Conservation (phyloP, 192 early-diverging fungal species). For the Bifiguratus adelaidae region DNA sequence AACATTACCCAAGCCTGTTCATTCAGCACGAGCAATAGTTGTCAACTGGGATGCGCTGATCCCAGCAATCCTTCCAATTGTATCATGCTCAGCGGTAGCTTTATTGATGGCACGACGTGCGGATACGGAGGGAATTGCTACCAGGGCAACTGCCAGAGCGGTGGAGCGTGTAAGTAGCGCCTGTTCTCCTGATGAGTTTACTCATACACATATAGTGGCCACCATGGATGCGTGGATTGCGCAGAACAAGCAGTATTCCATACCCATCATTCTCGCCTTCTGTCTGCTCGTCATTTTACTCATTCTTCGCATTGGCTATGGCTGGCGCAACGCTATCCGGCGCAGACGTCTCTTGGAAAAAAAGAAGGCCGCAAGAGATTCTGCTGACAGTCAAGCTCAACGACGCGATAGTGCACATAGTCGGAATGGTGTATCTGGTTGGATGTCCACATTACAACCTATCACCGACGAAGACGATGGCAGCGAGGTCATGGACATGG, state of each 20-base stretch:
- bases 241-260: conserved; percentile 26
- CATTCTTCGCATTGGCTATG: conserved; percentile 4
- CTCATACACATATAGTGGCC: conserved; percentile 8
- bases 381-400: not conserved
- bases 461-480: not conserved
- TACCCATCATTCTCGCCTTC: conserved; percentile 25
- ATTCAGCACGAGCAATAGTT: conserved; percentile 37
- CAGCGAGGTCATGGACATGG: not conserved
- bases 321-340: no score
- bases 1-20: conserved; percentile 44
- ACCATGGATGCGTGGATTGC: conserved; percentile 28
- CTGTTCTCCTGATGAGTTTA: not conserved
- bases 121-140: conserved; percentile 54
- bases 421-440: not conserved
- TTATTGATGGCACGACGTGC: conserved; percentile 61
- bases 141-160: conserved; percentile 31
- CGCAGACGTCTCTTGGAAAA: not conserved
- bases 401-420: not conserved
- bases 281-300: conserved; percentile 23
- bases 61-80: conserved; percentile 31
- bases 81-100: conserved; percentile 45
- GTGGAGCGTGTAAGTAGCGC: conserved; percentile 15
- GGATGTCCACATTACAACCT: not conserved
- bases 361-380: not conserved
- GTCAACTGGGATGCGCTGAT: conserved; percentile 52